Evolutionary conservation across 768 basidiomycete genomes (phyloP), one percentile per base, ranked within the genome.

Genomic region (Phlebiopsis flavidoalba): DNA sequence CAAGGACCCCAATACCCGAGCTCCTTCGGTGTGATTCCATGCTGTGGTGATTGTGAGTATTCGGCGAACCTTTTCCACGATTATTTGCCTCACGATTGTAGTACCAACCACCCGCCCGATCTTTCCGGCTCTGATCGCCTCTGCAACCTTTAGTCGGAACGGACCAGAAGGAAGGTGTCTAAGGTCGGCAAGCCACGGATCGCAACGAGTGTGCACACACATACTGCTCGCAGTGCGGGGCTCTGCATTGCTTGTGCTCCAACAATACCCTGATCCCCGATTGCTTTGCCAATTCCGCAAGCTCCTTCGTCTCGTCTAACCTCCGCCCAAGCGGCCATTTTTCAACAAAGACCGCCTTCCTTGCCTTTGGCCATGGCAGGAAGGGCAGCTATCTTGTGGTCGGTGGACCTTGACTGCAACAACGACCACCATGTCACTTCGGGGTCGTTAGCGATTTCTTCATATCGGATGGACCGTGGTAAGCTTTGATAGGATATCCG

Each of bases 301-400:
- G 65, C 60, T 74, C 74, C 8, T 52, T 50, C 24, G 74, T 74
- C 63, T 79, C 74, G 24, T 67, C 55, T 11, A 72, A 43, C 5
- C 53, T 65, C 22, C 51, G 64, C 1, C 74, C 77, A 15, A 67
- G 73, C 3, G 76, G 76, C 75, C 76, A 79, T 8, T n/a, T n/a
- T 60, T 79, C 77, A 5, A 77, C 56, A 56, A 76, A 79, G 37
- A 77, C 58, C 31, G 73, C 63, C 62, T 78, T 79, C 33, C 74
- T 73, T 21, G 72, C 72, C 22, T 70, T 71, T 40, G n/a, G n/a
- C n/a, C n/a, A 79, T 73, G 5, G 66, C 72, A 19, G 74, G 73
- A 35, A 70, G n/a, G 4, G 71, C 65, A 0, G 68, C 66, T 5
- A 65, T 63, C 45, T 70, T 72, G 61, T 78, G 77, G 3, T 51